Percentiles rank a stretch among this genome's conserved stretches.
These are phyloP conservation scores for Kwoniella dendrophila DNA, from an alignment of 768 basidiomycete species.

Conservation along the genomic window DNA sequence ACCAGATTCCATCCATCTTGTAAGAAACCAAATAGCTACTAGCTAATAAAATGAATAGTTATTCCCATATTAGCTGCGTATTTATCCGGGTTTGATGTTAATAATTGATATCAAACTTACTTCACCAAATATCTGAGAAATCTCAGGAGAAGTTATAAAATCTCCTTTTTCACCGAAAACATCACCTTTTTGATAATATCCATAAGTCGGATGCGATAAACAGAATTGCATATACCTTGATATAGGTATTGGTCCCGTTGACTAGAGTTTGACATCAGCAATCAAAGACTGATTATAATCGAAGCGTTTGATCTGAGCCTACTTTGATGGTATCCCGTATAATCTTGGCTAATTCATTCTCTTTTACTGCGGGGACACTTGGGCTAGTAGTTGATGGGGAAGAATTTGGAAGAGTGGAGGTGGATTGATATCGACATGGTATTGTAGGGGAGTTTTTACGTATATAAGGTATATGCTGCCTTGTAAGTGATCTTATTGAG, in stretches of 20 bases:
- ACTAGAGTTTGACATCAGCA: too few species aligned
- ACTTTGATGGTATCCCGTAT: conserved; percentile 75
- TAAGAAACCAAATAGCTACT: conserved; percentile 80
- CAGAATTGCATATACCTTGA: conserved; percentile 90
- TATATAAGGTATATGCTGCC: neutral
- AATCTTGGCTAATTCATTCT: conserved; percentile 64
- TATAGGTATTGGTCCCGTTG: conserved; percentile 84
- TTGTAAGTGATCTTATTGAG: neutral
- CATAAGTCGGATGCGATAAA: conserved; percentile 82
- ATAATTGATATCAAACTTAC: conserved; percentile 64
- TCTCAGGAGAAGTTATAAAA: conserved; percentile 96
- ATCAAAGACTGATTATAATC: neutral
- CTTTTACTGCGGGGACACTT: conserved; percentile 11
- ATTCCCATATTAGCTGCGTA: conserved; percentile 1
- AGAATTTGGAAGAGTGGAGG: conserved; percentile 11
- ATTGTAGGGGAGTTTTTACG: neutral
- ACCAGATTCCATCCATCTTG: conserved; percentile 69
- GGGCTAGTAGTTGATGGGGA: too few species aligned
- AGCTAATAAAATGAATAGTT: conserved; percentile 61
- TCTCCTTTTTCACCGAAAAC: conserved; percentile 88
- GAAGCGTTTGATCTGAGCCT: conserved; percentile 28
- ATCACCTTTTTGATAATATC: conserved; percentile 80
- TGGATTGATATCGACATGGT: conserved; percentile 12
- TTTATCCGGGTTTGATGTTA: neutral
- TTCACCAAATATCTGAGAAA: conserved; percentile 95